Evolutionary conservation across 2,329 filamentous ascomycete species (phyloP).

Genomic region (Fusarium incarnatum): DNA sequence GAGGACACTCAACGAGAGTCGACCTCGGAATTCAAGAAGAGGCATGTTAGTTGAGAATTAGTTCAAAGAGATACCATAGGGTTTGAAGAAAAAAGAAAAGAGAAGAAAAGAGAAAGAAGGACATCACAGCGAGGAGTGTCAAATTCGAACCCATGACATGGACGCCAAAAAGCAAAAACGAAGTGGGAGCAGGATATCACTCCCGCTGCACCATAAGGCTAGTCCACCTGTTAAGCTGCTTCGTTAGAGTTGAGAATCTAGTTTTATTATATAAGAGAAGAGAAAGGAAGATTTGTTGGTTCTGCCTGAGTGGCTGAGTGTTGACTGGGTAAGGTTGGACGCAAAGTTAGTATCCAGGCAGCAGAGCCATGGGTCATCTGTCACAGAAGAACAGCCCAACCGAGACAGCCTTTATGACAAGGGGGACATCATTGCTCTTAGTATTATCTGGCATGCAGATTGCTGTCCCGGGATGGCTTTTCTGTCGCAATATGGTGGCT

Average conservation of each 20-base stretch:
- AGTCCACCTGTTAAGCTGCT: too few species aligned
- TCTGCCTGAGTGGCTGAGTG: background rate
- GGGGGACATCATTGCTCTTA: background rate
- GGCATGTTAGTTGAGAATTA: background rate
- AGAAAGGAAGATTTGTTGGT: background rate
- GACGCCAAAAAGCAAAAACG: background rate
- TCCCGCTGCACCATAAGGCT: background rate
- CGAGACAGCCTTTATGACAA: background rate
- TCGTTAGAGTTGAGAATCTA: background rate
- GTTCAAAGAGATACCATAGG: background rate
- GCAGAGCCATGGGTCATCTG: background rate
- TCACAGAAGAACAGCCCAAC: background rate
- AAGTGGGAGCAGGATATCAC: background rate
- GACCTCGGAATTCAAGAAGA: background rate
- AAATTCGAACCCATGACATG: background rate
- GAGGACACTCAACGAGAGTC: background rate
- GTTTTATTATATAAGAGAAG: background rate
- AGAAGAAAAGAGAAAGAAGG: background rate
- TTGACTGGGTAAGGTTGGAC: too few species aligned
- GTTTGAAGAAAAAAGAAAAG: rapidly evolving
- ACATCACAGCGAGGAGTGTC: background rate
- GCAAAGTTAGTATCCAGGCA: background rate
- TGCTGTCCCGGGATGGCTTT: too few species aligned
- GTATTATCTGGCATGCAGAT: background rate
- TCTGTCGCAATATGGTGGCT: too few species aligned